Conservation (phyloP, 345 rosid species). For the Zanthoxylum bungeanum region DNA sequence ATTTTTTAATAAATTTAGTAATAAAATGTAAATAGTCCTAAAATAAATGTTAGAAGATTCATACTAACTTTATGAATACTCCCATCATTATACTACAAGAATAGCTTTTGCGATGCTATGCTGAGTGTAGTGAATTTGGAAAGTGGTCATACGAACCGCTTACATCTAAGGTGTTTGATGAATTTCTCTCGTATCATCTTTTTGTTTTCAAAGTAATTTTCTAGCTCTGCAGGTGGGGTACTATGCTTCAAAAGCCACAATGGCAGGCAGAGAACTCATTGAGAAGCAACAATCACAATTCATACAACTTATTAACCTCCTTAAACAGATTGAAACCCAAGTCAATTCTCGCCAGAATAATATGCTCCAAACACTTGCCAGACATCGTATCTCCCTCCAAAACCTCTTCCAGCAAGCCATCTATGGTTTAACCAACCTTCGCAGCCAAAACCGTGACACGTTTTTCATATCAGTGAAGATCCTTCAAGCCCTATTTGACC, state of each 20-base stretch:
- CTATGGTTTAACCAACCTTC: slow-evolving; percentile 20
- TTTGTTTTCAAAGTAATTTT: not conserved
- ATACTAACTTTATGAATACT: not conserved
- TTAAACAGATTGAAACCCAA: slow-evolving; percentile 43
- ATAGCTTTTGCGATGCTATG: not conserved
- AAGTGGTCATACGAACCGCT: not conserved
- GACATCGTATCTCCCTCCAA: slow-evolving; percentile 31
- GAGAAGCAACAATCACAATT: slow-evolving; percentile 44
- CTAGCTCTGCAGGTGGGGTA: slow-evolving; percentile 35
- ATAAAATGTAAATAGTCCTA: no score
- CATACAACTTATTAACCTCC: slow-evolving; percentile 45
- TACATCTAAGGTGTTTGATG: not conserved
- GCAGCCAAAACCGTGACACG: slow-evolving; percentile 35
- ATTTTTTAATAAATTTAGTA: no score
- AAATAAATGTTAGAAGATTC: not conserved
- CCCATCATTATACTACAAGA: not conserved
- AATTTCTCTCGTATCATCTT: not conserved
- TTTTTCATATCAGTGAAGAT: slow-evolving; percentile 37
- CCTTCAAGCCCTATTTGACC: slow-evolving; percentile 34
- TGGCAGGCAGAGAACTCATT: slow-evolving; percentile 38
- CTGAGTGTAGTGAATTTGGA: not conserved
- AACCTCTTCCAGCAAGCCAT: slow-evolving; percentile 40
- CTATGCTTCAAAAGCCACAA: slow-evolving; percentile 32
- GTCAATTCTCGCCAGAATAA: slow-evolving; percentile 41
- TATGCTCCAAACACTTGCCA: slow-evolving; percentile 34